A percentile compares a stretch with the other conserved stretches of the same genome.
These are phyloP conservation scores for Fusarium continuum DNA, from an alignment of 2,329 filamentous ascomycete genomes.

Conservation along the genomic window DNA sequence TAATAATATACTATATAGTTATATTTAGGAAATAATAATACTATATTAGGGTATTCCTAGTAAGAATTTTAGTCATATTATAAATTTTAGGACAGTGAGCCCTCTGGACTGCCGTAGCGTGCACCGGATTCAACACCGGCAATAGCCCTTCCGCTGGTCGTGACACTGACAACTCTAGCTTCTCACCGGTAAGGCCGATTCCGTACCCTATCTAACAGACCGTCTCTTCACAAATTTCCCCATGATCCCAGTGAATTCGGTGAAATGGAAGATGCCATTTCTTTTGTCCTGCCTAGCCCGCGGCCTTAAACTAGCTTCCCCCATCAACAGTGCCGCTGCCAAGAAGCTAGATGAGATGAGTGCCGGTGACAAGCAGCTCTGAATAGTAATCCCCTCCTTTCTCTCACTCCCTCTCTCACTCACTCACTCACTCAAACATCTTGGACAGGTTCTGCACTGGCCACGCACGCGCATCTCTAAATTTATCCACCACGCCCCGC, in stretches of 20 bases:
- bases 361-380: background rate
- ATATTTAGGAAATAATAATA: too few relatives aligned
- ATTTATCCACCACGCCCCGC: constrained; percentile 55
- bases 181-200: background rate
- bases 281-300: background rate
- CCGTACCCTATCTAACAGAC: background rate
- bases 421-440: constrained; percentile 45
- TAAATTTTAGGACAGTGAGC: too few relatives aligned
- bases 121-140: background rate
- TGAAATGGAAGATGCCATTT: constrained; percentile 3
- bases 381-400: constrained; percentile 14
- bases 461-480: constrained; percentile 54
- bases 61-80: too few relatives aligned
- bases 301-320: background rate
- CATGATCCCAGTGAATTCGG: background rate
- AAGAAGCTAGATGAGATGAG: background rate
- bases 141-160: too few relatives aligned
- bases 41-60: too few relatives aligned
- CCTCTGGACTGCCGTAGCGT: too few relatives aligned
- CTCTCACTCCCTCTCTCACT: too few relatives aligned
- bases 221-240: too few relatives aligned
- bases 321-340: background rate
- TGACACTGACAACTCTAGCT: background rate
- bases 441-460: constrained; percentile 50
- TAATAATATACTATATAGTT: too few relatives aligned